Evolutionary conservation across 129 eudicot species (phyloP).

Genomic region (Lonicera japonica): DNA sequence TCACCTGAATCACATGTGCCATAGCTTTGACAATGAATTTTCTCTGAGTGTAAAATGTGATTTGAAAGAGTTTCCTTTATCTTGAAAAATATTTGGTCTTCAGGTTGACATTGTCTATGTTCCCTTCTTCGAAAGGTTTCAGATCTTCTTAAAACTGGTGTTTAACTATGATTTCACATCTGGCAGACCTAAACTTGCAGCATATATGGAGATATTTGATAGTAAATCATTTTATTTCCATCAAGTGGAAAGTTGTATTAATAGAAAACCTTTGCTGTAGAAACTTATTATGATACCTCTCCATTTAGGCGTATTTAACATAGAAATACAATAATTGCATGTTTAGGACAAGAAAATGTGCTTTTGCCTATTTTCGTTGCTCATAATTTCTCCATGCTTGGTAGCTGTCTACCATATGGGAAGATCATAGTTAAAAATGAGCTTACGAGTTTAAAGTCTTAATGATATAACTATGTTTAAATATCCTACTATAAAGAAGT

Average conservation of each 20-base stretch:
- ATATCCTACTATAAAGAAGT: too few relatives aligned
- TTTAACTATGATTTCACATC: constrained; percentile 60
- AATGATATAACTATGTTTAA: too few relatives aligned
- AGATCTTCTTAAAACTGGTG: constrained; percentile 35
- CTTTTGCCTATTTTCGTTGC: background rate
- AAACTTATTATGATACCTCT: background rate
- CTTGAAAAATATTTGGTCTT: background rate
- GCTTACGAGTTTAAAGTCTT: too few relatives aligned
- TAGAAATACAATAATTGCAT: background rate
- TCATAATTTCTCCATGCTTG: too few relatives aligned
- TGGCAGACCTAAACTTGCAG: constrained; percentile 72
- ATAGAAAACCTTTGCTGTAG: background rate
- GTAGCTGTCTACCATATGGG: too few relatives aligned
- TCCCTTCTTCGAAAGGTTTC: constrained; percentile 75
- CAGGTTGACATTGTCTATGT: constrained; percentile 75
- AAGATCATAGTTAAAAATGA: too few relatives aligned
- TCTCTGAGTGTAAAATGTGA: too few relatives aligned
- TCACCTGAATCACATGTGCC: too few relatives aligned
- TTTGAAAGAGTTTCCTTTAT: too few relatives aligned
- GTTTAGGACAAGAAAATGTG: background rate
- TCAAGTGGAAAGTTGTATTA: background rate
- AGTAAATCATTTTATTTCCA: background rate
- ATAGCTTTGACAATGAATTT: too few relatives aligned
- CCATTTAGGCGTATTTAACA: background rate
- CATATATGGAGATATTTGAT: constrained; percentile 57